Base-by-base conservation (phyloP, 106 monocot genomes). In the Dendrobium catenatum region DNA sequence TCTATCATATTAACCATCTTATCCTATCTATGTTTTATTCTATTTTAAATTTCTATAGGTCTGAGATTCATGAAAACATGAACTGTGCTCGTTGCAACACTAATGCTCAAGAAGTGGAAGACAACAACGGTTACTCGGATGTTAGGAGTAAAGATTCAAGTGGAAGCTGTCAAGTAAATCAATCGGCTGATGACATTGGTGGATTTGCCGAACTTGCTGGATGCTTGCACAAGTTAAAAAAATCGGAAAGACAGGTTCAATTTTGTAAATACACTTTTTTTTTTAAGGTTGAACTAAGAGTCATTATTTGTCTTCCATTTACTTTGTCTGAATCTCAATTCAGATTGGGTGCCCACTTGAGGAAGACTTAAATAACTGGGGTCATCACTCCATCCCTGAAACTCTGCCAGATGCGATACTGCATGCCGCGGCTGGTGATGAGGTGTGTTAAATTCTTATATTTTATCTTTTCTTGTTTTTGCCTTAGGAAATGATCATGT, bases 11-110 rank as follows among this genome's bases (percentile, higher is more conserved):
- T 2, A 51, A 51, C 16, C 74, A 44, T 42, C 74, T 74, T 74
- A 20, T 20, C 4, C 74, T 19, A 22, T 22, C 10, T 24, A 61
- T 54, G 16, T 13, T 10, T 10, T 54, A 11, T 72, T 4, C 13
- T 72, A 37, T 16, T 72, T 72, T 29, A 74, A 42, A n/a, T 74
- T 24, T 74, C 18, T 4, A 68, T 79, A 99, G 98, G 81, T 95
- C 95, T 55, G 91, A 91, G 76, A 99, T 99, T 81, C 98, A 99
- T 90, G 95, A 91, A 76, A 95, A 95, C 77, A 89, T 99, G 88
- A 89, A 93, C 51, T 99, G 98, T 80, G 77, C 55, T 26, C 92
- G 98, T 19, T 95, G 98, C 72, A 68, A 83, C 61, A 42, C 2
- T 42, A 74, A 80, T 54, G 44, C 9, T 72, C 42, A 16, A 20